Conservation (phyloP, 1,284 basidiomycete species). For the Cutaneotrichosporon arboriforme region DNA sequence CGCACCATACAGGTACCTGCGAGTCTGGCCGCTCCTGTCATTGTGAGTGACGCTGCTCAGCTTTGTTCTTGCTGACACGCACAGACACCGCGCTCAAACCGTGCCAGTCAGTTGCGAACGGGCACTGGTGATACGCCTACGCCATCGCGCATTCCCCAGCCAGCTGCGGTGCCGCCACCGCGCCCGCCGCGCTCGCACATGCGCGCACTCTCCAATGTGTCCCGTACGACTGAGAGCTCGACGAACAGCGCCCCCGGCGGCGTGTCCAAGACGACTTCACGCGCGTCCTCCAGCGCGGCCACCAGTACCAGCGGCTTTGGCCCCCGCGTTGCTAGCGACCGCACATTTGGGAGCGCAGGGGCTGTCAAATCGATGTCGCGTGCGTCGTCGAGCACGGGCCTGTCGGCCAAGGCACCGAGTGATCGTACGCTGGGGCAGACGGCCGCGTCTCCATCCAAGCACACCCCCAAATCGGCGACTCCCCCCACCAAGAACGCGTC, state of each 20-base stretch:
- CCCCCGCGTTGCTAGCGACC: neutral
- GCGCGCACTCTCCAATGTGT: neutral
- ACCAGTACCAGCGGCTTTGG: neutral
- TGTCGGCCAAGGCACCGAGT: too few species aligned
- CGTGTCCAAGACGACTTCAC: neutral
- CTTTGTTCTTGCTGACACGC: neutral
- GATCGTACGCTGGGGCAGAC: too few species aligned
- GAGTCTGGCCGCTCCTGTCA: constrained; percentile 19
- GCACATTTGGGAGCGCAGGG: too few species aligned
- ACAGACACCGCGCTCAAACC: constrained; percentile 37
- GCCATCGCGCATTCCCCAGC: neutral
- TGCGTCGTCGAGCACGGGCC: too few species aligned
- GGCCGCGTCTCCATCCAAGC: too few species aligned
- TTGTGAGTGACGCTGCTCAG: constrained; percentile 2
- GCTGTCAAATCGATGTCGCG: too few species aligned
- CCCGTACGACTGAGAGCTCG: neutral
- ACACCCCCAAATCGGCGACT: too few species aligned
- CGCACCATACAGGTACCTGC: constrained; percentile 30
- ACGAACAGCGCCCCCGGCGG: neutral
- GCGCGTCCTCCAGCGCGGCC: neutral
- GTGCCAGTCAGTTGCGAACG: constrained; percentile 31
- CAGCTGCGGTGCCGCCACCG: neutral
- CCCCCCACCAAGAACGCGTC: too few species aligned
- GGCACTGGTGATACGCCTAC: neutral
- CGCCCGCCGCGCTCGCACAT: constrained; percentile 2